Conservation (phyloP, 345 rosid genomes). For the Gossypium turneri region DNA sequence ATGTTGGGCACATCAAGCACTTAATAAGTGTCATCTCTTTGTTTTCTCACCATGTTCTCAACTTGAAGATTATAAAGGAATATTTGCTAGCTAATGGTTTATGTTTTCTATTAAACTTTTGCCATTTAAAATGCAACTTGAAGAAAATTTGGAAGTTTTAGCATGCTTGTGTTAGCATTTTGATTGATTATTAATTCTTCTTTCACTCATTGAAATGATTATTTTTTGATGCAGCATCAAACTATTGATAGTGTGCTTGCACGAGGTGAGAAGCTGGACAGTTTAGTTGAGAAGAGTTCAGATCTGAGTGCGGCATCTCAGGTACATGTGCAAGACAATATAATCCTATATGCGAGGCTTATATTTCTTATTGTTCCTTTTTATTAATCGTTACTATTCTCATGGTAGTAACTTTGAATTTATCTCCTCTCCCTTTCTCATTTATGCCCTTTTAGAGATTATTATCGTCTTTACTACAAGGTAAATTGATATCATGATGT, state of each 20-base stretch:
- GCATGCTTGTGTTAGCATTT: background rate
- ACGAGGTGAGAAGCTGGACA: constrained; percentile 94
- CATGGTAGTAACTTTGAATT: background rate
- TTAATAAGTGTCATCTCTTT: background rate
- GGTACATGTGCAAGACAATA: constrained; percentile 34
- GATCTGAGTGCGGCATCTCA: constrained; percentile 95
- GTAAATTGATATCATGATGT: background rate
- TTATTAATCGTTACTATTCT: background rate
- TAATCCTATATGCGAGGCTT: background rate
- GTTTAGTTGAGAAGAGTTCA: constrained; percentile 94
- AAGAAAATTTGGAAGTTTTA: constrained; percentile 5
- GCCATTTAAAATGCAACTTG: background rate
- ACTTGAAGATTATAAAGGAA: background rate
- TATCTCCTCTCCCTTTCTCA: background rate
- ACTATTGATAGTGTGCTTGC: constrained; percentile 97
- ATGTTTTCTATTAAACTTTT: background rate
- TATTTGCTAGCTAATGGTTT: background rate
- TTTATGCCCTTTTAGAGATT: background rate
- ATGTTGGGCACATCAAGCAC: background rate
- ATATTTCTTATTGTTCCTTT: background rate
- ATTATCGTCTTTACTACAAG: background rate
- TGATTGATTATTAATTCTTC: background rate
- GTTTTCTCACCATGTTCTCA: background rate
- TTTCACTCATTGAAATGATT: background rate
- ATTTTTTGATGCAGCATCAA: constrained; percentile 64